Percentiles rank a stretch among this genome's conserved stretches.
phyloP scores from a whole-genome alignment of 148 eudicot genomes.

The Fagopyrum tataricum region DNA sequence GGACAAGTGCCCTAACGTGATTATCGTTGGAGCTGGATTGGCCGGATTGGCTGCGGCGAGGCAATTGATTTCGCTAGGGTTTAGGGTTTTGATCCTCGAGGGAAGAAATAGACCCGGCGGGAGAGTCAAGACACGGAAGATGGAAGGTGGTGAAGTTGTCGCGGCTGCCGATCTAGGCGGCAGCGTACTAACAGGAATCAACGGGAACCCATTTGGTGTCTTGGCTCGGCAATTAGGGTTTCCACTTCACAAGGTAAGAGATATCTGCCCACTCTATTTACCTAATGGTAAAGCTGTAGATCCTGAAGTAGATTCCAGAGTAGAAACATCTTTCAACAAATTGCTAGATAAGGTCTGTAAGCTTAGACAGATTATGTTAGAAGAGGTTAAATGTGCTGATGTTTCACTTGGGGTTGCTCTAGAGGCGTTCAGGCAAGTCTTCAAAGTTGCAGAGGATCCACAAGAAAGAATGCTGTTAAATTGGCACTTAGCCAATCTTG shows the following conservation, averaged over 20 bases:
- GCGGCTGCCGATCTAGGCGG: conserved; percentile 95
- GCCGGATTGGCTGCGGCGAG: conserved; percentile 76
- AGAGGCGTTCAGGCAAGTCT: conserved; percentile 73
- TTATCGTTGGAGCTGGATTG: conserved; percentile 74
- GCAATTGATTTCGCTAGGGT: conserved; percentile 69
- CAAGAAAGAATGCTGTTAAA: conserved; percentile 79
- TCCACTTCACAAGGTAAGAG: conserved; percentile 95
- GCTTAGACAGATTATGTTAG: conserved; percentile 86
- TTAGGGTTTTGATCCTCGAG: conserved; percentile 72
- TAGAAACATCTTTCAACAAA: conserved; percentile 75
- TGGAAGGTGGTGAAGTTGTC: conserved; percentile 35
- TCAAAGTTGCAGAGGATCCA: conserved; percentile 64
- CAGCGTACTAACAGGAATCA: conserved; percentile 87
- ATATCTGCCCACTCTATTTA: conserved; percentile 81
- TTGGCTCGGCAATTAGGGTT: conserved; percentile 76
- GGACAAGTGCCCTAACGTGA: conserved; percentile 27
- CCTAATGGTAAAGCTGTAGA: conserved; percentile 78
- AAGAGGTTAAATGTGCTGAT: conserved; percentile 71
- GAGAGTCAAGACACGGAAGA: conserved; percentile 60
- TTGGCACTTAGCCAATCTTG: conserved; percentile 96
- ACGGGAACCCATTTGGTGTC: conserved; percentile 92
- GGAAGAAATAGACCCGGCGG: conserved; percentile 79
- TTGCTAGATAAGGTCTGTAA: conserved; percentile 94
- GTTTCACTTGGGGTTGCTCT: conserved; percentile 75
- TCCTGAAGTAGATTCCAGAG: conserved; percentile 61